phyloP scores from a whole-genome alignment of 305 asterid species.

The Petunia hybrid region DNA sequence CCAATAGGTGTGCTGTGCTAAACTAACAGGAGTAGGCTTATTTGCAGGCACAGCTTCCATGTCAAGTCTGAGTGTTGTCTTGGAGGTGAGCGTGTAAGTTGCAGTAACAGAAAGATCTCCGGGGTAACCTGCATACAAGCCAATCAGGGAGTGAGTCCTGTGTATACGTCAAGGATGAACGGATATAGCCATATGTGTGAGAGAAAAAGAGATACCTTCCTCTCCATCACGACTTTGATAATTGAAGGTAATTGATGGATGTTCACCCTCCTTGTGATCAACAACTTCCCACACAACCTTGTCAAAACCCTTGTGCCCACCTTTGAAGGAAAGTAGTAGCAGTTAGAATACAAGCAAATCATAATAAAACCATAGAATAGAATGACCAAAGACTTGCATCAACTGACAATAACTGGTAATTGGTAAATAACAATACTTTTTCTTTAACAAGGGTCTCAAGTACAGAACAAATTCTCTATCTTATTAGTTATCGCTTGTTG shows the following conservation, averaged over 20 bases:
- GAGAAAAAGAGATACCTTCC: slow-evolving; percentile 64
- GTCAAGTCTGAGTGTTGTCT: slow-evolving; percentile 83
- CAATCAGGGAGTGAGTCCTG: slow-evolving; percentile 3
- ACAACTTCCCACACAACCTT: slow-evolving; percentile 96
- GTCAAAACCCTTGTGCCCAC: slow-evolving; percentile 94
- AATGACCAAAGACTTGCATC: slow-evolving; percentile 14
- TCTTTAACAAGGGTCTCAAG: neutral
- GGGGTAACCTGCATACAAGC: slow-evolving; percentile 73
- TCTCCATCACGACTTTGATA: slow-evolving; percentile 88
- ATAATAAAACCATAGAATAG: slow-evolving; percentile 9
- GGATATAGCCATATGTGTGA: neutral
- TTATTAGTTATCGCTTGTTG: neutral
- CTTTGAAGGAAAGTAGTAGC: slow-evolving; percentile 47
- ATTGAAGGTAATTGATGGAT: slow-evolving; percentile 85
- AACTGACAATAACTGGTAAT: neutral
- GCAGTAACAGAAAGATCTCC: slow-evolving; percentile 81
- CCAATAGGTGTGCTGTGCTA: slow-evolving; percentile 99
- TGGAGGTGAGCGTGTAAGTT: slow-evolving; percentile 72
- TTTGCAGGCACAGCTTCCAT: slow-evolving; percentile 85
- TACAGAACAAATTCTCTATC: neutral
- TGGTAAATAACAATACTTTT: neutral
- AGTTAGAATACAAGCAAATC: neutral
- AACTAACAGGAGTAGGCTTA: slow-evolving; percentile 84
- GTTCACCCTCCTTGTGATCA: slow-evolving; percentile 72
- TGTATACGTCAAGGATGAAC: neutral